These are phyloP conservation scores for Amoebophrya sp. DNA, from an alignment of 169 alveolate species.

Conservation along the genomic window DNA sequence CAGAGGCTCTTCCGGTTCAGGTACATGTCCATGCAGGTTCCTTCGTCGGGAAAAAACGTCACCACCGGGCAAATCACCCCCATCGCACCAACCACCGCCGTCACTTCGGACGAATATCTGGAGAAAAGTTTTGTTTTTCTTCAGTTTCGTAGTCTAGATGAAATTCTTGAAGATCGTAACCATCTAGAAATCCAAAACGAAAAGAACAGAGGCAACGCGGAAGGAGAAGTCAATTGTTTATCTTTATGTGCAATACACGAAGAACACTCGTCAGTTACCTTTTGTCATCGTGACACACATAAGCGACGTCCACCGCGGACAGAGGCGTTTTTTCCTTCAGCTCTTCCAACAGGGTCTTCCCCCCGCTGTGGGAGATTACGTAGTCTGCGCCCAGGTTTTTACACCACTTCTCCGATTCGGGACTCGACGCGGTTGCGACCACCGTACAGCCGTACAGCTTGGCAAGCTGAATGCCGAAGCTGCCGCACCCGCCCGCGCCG, in stretches of 20 bases:
- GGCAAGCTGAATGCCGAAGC: background rate
- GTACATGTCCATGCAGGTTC: background rate
- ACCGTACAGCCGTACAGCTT: background rate
- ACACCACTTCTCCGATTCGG: background rate
- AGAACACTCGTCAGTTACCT: too few species aligned
- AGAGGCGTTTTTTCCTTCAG: background rate
- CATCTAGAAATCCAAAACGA: too few species aligned
- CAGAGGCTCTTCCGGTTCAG: background rate
- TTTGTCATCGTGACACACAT: background rate
- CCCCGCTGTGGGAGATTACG: background rate
- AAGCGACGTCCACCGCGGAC: background rate
- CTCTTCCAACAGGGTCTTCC: background rate
- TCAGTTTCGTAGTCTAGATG: too few species aligned
- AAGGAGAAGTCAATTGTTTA: too few species aligned
- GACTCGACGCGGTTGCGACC: background rate
- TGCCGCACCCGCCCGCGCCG: background rate
- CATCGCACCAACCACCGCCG: background rate
- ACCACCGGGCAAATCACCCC: background rate
- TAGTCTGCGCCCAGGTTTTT: background rate
- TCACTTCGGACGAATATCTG: background rate
- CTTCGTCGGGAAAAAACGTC: background rate
- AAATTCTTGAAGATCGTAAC: too few species aligned
- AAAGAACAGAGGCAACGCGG: too few species aligned
- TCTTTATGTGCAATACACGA: too few species aligned
- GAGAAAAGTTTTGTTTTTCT: too few species aligned